Conservation (phyloP, 1,284 basidiomycete species). For the Leccinum fallax region DNA sequence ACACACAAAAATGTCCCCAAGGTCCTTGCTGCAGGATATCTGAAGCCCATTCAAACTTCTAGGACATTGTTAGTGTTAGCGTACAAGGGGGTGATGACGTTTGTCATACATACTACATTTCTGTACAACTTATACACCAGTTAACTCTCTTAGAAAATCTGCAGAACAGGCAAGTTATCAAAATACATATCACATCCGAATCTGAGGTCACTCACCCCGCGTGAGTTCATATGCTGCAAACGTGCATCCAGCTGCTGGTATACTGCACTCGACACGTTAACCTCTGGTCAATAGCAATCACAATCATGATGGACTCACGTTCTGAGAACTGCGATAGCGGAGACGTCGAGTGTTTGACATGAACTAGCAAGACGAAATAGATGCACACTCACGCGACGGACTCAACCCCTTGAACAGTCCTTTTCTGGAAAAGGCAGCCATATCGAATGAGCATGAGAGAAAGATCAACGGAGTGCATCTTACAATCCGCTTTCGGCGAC, state of each 20-base stretch:
- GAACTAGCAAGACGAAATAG: background rate
- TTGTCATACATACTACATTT: background rate
- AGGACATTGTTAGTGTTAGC: background rate
- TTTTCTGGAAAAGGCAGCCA: conserved; percentile 39
- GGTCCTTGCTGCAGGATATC: background rate
- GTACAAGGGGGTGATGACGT: background rate
- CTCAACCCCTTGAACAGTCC: conserved; percentile 76
- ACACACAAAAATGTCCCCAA: background rate
- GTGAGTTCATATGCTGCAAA: conserved; percentile 92
- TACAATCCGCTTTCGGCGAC: conserved; percentile 77
- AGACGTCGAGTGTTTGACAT: background rate
- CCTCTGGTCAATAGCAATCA: background rate
- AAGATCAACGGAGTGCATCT: conserved; percentile 36
- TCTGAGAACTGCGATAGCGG: conserved; percentile 15
- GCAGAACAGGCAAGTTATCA: background rate
- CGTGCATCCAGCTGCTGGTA: conserved; percentile 89
- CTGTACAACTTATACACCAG: background rate
- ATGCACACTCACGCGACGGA: conserved; percentile 56
- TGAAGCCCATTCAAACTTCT: background rate
- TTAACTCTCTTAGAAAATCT: background rate
- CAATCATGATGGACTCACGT: conserved; percentile 13
- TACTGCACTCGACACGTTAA: conserved; percentile 45
- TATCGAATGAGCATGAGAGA: conserved; percentile 5
- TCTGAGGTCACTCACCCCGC: conserved; percentile 51
- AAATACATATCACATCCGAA: background rate